Evolutionary conservation across 768 basidiomycete species (phyloP).

Genomic region (Pleurotus giganteus): DNA sequence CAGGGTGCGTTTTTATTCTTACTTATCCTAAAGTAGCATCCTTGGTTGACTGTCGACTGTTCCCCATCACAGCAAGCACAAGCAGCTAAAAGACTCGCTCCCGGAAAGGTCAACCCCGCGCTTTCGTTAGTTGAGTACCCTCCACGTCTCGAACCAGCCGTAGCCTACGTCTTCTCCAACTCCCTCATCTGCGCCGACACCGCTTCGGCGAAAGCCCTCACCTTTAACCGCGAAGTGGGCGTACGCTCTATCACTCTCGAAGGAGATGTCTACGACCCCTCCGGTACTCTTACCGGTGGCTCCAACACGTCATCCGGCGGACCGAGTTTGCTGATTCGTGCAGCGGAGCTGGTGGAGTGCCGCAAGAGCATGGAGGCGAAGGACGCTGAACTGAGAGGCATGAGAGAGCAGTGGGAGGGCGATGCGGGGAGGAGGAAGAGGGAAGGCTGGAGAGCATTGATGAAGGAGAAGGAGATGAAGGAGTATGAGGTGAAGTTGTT

Average conservation of each 20-base stretch:
- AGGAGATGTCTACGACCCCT: constrained; percentile 96
- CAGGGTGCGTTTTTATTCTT: constrained; percentile 39
- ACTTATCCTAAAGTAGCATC: too few relatives aligned
- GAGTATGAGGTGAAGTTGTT: constrained; percentile 81
- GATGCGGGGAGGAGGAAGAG: constrained; percentile 55
- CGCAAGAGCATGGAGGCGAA: constrained; percentile 59
- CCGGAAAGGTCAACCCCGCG: constrained; percentile 80
- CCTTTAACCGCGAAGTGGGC: constrained; percentile 67
- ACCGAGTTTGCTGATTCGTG: constrained; percentile 72
- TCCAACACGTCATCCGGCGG: constrained; percentile 72
- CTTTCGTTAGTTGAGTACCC: constrained; percentile 87
- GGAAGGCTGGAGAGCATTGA: constrained; percentile 62
- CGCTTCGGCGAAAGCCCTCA: constrained; percentile 81
- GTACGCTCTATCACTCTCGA: constrained; percentile 89
- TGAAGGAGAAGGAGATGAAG: constrained; percentile 82
- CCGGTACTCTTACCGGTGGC: constrained; percentile 91
- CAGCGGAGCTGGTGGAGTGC: constrained; percentile 75
- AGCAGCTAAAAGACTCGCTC: constrained; percentile 67
- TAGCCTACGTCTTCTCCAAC: constrained; percentile 92
- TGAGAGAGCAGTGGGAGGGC: constrained; percentile 56
- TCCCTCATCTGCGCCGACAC: constrained; percentile 90
- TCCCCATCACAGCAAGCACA: constrained; percentile 63
- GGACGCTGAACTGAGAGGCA: constrained; percentile 20
- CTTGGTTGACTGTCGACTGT: background rate
- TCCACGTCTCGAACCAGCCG: constrained; percentile 80